Evolutionary conservation across 441 rosid species (phyloP).

Genomic region (Caryocar brasiliense): DNA sequence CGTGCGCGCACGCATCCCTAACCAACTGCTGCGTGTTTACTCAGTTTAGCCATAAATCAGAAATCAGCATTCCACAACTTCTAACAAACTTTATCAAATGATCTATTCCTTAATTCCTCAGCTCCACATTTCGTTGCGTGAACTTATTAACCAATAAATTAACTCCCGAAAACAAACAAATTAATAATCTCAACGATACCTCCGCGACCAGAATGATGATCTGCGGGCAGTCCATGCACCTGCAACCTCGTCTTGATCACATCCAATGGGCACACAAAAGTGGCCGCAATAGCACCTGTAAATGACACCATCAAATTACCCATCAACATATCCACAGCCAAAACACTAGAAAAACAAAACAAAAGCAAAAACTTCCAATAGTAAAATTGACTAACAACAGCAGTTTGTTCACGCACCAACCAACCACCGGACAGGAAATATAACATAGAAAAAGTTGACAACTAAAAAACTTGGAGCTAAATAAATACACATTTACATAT

Average conservation of each 20-base stretch:
- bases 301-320: background rate
- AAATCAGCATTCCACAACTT: too few relatives aligned
- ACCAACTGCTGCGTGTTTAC: too few relatives aligned
- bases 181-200: slow-evolving; percentile 46
- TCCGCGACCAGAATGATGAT: slow-evolving; percentile 36
- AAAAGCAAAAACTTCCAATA: background rate
- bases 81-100: too few relatives aligned
- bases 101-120: too few relatives aligned
- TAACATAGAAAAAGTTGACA: background rate
- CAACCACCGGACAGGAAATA: too few relatives aligned
- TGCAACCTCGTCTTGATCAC: slow-evolving; percentile 94
- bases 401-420: too few relatives aligned
- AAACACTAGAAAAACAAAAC: background rate
- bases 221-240: slow-evolving; percentile 70
- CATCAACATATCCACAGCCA: background rate
- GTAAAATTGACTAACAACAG: background rate
- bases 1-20: too few relatives aligned
- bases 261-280: slow-evolving; percentile 88
- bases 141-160: too few relatives aligned
- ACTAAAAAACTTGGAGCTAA: background rate
- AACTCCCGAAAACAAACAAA: too few relatives aligned
- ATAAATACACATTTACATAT: background rate
- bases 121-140: too few relatives aligned
- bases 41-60: too few relatives aligned
- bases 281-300: slow-evolving; percentile 86